Percentiles rank a stretch among this genome's conserved stretches.
These are phyloP conservation scores for Cerioporus squamosus DNA, from an alignment of 1,284 basidiomycete genomes.

Conservation along the genomic window DNA sequence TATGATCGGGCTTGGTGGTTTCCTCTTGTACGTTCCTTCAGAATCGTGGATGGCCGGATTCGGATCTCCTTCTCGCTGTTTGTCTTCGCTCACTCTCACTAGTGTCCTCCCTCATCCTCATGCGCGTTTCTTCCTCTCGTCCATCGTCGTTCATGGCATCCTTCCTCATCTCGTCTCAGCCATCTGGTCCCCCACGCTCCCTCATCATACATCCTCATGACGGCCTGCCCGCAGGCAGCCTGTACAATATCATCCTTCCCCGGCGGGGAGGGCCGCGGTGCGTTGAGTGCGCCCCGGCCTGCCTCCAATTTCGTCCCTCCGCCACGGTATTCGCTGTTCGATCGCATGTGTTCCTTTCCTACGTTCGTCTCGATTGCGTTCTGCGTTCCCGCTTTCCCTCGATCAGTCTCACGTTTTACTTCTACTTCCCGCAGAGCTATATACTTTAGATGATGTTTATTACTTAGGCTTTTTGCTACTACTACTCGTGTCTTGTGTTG, in stretches of 20 bases:
- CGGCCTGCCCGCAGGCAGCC: background rate
- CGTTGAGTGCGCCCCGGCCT: conserved; percentile 11
- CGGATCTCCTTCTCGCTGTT: background rate
- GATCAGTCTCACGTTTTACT: conserved; percentile 1
- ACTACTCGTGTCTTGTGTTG: conserved; percentile 12
- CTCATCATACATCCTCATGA: conserved; percentile 2
- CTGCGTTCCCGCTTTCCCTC: no score
- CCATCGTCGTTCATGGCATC: background rate
- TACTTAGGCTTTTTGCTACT: conserved; percentile 6
- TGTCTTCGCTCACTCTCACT: background rate
- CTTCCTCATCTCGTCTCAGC: conserved; percentile 14
- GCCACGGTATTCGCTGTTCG: conserved; percentile 8
- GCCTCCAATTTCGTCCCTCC: conserved; percentile 7
- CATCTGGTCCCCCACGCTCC: conserved; percentile 7
- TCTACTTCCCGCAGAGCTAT: conserved; percentile 9
- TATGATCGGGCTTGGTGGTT: conserved; percentile 33
- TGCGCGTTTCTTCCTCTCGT: background rate
- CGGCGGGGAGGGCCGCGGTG: conserved; percentile 14
- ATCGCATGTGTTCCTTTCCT: background rate
- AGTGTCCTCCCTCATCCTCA: background rate
- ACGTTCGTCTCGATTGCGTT: background rate
- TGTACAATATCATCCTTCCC: conserved; percentile 13
- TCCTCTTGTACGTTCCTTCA: background rate
- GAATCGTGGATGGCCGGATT: background rate
- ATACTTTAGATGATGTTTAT: conserved; percentile 26